Conservation (phyloP, 306 rosid species). For the Mimosa pudica region DNA sequence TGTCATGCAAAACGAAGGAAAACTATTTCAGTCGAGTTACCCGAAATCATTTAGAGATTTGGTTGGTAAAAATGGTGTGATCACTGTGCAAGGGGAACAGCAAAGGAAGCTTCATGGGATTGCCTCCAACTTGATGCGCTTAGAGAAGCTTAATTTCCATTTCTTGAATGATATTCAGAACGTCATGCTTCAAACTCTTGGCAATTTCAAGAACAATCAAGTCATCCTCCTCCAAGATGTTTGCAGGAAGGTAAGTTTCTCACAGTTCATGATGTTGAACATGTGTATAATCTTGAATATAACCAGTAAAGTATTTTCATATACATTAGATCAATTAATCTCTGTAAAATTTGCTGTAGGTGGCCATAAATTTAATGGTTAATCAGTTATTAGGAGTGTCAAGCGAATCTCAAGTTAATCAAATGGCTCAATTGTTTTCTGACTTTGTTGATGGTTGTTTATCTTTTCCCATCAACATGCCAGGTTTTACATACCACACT, state of each 20-base stretch:
- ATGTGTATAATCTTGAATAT: background rate
- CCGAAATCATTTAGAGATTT: slow-evolving; percentile 92
- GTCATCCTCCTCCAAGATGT: slow-evolving; percentile 75
- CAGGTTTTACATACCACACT: slow-evolving; percentile 68
- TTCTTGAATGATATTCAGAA: slow-evolving; percentile 71
- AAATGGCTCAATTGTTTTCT: slow-evolving; percentile 78
- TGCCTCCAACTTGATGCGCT: slow-evolving; percentile 84
- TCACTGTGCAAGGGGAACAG: slow-evolving; percentile 91
- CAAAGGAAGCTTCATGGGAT: slow-evolving; percentile 85
- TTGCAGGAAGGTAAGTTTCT: slow-evolving; percentile 72
- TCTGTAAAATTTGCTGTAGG: slow-evolving; percentile 43
- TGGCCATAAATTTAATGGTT: slow-evolving; percentile 85
- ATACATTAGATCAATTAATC: background rate
- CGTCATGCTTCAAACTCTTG: slow-evolving; percentile 68
- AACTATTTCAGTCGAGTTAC: slow-evolving; percentile 70
- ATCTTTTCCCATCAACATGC: slow-evolving; percentile 72
- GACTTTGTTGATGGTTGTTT: slow-evolving; percentile 92
- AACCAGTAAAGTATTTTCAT: background rate
- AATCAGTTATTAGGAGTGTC: slow-evolving; percentile 82
- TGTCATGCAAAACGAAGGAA: slow-evolving; percentile 91
- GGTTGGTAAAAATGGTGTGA: slow-evolving; percentile 91
- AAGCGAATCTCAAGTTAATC: slow-evolving; percentile 73
- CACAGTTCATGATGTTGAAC: background rate
- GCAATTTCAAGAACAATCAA: slow-evolving; percentile 57
- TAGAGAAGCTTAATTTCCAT: slow-evolving; percentile 69